Evolutionary conservation across 345 rosid species (phyloP), one percentile per base, ranked within the genome.

Genomic region (Pistacia vera): DNA sequence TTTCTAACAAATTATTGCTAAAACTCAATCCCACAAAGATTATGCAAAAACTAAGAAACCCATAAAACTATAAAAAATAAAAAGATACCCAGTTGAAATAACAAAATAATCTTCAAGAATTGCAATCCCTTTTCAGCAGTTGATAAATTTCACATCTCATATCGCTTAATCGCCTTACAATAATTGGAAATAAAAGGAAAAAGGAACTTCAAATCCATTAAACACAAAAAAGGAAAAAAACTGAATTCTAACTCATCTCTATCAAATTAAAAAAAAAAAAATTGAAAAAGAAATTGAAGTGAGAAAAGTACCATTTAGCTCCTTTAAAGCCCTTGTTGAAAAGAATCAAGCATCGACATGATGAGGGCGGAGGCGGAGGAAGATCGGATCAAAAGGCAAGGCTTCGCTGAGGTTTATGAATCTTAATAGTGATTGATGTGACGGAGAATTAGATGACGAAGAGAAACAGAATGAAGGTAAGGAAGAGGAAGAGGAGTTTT

Each of bases 241-340:
- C 20, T 8, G 8, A 63, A 14, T 41, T 20, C 28, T 28, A 25
- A 28, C 13, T 4, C 18, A 61, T 61, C 17, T 3, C 16, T 30
- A 0, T 30, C 41, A 63, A 63, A 11, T 6, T 3, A 56, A 49
- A 18, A 36, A 46, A 74, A 48, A 7, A 57, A 22, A 22, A 22
- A n/a, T 30, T 30, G 17, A 73, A 46, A 7, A 17, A 68, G 49
- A 44, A 58, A 17, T 30, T 51, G 2, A 56, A 52, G 38, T 1
- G 6, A 65, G 1, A 11, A 4, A 52, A 30, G 60, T 85, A 92
- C 98, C 99, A 95, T 80, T 92, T 95, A 12, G 93, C 84, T 68
- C 94, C 98, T 86, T 90, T 95, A 79, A 95, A 95, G 61, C 96
- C 96, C 84, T 90, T 93, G 75, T 81, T 90, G 92, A 93, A 92